Evolutionary conservation across 2,329 filamentous ascomycete genomes (phyloP).

Genomic region (Aureobasidium sp.): DNA sequence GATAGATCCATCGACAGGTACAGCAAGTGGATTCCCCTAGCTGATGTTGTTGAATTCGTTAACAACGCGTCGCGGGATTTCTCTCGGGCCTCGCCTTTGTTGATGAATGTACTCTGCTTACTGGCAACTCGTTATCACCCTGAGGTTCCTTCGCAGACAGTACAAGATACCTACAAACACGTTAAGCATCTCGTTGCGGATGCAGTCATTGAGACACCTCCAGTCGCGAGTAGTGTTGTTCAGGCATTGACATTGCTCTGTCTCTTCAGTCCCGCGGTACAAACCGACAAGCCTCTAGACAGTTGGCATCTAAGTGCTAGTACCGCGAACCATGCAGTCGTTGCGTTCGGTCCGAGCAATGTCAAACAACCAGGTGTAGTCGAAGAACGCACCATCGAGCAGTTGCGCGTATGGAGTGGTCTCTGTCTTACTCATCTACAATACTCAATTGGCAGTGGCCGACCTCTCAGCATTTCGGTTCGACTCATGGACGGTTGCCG

Average conservation of each 20-base stretch:
- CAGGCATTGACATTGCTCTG: conserved; percentile 2
- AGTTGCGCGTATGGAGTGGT: conserved; percentile 5
- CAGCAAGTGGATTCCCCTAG: background rate
- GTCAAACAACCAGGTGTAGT: background rate
- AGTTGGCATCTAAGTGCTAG: conserved; percentile 5
- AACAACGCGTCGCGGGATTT: background rate
- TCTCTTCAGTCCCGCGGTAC: background rate
- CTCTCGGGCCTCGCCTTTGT: background rate
- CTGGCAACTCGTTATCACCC: conserved; percentile 1
- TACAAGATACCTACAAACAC: conserved; percentile 3
- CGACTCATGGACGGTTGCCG: conserved; percentile 5
- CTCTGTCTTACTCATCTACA: conserved; percentile 9
- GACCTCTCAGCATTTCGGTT: background rate
- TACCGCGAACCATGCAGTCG: conserved; percentile 5
- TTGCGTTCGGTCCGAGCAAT: background rate
- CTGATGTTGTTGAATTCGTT: background rate
- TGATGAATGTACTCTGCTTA: conserved; percentile 1
- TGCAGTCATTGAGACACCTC: conserved; percentile 3
- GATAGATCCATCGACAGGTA: conserved; percentile 1
- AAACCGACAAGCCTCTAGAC: conserved; percentile 2
- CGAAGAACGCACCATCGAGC: background rate
- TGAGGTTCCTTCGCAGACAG: background rate
- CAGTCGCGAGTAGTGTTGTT: background rate
- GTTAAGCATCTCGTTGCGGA: background rate
- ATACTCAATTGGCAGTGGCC: conserved; percentile 7